Conservation (phyloP, 371 early-diverging fungal genomes). For the Syncephalastrum contaminatum region DNA sequence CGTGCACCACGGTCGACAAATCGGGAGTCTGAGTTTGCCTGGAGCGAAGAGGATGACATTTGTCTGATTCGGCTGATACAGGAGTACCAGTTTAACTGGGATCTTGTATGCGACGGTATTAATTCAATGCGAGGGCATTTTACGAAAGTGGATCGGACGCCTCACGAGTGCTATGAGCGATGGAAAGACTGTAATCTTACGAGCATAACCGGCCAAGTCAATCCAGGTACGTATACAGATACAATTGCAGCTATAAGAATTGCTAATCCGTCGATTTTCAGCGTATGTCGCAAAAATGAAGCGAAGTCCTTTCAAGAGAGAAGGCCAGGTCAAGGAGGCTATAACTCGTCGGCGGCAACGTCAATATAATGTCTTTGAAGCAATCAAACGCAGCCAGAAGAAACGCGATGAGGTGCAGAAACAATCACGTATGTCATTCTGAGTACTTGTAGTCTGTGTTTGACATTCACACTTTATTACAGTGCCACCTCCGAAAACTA, state of each 20-base stretch:
- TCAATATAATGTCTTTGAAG: slow-evolving; percentile 47
- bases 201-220: slow-evolving; percentile 46
- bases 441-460: too few relatives aligned
- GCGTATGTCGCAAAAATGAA: slow-evolving; percentile 14
- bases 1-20: slow-evolving; percentile 36
- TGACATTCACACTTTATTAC: too few relatives aligned
- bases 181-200: slow-evolving; percentile 47
- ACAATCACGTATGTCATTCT: too few relatives aligned
- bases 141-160: slow-evolving; percentile 50
- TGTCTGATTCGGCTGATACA: slow-evolving; percentile 54
- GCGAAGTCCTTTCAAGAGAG: slow-evolving; percentile 24
- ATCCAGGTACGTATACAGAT: slow-evolving; percentile 24
- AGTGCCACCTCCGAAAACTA: slow-evolving; percentile 3
- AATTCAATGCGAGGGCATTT: slow-evolving; percentile 52
- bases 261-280: neutral
- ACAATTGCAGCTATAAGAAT: too few relatives aligned
- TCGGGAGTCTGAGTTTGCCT: slow-evolving; percentile 18
- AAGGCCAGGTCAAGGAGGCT: slow-evolving; percentile 24
- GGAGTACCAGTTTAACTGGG: slow-evolving; percentile 71
- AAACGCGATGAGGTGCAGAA: slow-evolving; percentile 22
- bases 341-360: slow-evolving; percentile 19
- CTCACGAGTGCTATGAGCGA: slow-evolving; percentile 66
- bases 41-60: slow-evolving; percentile 74
- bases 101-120: slow-evolving; percentile 60
- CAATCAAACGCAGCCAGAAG: slow-evolving; percentile 48